A percentile compares a stretch with the other conserved stretches of the same genome.
Evolutionary conservation across 2,329 filamentous ascomycete genomes (phyloP).

Genomic region (Aspergillus sp.): DNA sequence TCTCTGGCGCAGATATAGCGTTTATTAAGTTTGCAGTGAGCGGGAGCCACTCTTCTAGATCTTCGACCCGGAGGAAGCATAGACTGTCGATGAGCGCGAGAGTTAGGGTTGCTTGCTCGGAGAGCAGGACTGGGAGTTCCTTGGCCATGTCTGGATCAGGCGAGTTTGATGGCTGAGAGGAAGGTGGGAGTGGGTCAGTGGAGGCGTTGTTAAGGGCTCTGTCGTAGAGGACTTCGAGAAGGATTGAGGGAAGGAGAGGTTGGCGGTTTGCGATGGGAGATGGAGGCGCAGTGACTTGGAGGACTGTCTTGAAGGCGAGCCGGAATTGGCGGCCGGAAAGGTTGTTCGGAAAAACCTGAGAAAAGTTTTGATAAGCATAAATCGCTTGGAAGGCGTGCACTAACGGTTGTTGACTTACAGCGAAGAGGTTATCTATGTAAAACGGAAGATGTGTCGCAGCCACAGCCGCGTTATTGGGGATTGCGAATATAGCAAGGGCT

Average conservation of each 20-base stretch:
- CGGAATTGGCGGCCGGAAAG: conserved; percentile 84
- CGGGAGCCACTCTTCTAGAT: conserved; percentile 79
- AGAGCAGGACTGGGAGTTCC: conserved; percentile 41
- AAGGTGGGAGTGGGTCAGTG: conserved; percentile 50
- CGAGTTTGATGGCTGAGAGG: conserved; percentile 28
- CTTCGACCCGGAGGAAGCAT: conserved; percentile 66
- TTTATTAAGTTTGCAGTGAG: conserved; percentile 68
- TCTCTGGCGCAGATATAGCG: conserved; percentile 58
- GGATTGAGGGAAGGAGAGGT: conserved; percentile 73
- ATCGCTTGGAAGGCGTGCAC: neutral
- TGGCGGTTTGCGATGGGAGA: conserved; percentile 71
- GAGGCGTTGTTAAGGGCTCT: conserved; percentile 55
- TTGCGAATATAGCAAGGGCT: conserved; percentile 75
- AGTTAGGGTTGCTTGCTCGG: conserved; percentile 75
- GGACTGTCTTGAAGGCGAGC: conserved; percentile 80
- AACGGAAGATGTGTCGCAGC: conserved; percentile 73
- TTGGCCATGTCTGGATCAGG: conserved; percentile 35
- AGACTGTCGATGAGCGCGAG: conserved; percentile 78
- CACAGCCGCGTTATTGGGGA: conserved; percentile 72
- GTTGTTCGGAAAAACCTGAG: conserved; percentile 69
- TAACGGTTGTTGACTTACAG: conserved; percentile 36
- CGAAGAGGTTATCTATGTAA: conserved; percentile 79
- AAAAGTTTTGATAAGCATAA: neutral
- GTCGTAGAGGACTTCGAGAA: conserved; percentile 75
- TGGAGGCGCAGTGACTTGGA: conserved; percentile 78